Conservation (phyloP, 139 green algal genomes). For the Chlorella sp. region DNA sequence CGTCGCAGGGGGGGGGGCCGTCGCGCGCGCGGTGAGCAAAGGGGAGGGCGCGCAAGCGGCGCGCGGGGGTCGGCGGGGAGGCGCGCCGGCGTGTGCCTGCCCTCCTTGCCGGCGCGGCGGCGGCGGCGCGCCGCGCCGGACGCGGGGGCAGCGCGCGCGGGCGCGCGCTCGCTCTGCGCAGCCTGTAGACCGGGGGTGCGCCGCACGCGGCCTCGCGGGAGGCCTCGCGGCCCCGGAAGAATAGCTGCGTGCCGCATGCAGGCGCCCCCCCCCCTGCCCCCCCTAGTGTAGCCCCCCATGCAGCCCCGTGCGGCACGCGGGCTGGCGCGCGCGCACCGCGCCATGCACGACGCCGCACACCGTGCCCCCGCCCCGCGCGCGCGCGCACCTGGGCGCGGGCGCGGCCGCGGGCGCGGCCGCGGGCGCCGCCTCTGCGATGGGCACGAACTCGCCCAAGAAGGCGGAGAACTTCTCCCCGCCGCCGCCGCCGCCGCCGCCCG, state of each 20-base stretch:
- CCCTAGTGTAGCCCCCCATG: too few relatives aligned
- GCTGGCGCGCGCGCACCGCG: too few relatives aligned
- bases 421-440: not conserved
- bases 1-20: too few relatives aligned
- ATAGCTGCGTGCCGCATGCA: not conserved
- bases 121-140: not conserved
- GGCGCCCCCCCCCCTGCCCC: too few relatives aligned
- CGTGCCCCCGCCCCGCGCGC: too few relatives aligned
- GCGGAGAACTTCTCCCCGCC: slow-evolving; percentile 39
- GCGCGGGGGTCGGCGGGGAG: too few relatives aligned
- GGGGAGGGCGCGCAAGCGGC: too few relatives aligned
- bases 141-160: not conserved
- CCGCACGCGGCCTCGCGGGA: not conserved
- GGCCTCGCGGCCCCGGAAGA: slow-evolving; percentile 2
- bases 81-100: too few relatives aligned
- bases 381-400: not conserved
- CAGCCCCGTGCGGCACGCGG: too few relatives aligned
- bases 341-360: too few relatives aligned
- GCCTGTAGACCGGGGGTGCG: slow-evolving; percentile 38
- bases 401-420: not conserved
- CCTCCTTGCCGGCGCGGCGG: not conserved
- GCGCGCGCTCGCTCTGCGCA: slow-evolving; percentile 22
- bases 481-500: not conserved
- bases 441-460: slow-evolving; percentile 53
- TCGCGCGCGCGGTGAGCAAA: too few relatives aligned